Evolutionary conservation across 108 stramenopile genomes (phyloP), one percentile per base, ranked within the genome.

Genomic region (Fistulifera pelliculosa): DNA sequence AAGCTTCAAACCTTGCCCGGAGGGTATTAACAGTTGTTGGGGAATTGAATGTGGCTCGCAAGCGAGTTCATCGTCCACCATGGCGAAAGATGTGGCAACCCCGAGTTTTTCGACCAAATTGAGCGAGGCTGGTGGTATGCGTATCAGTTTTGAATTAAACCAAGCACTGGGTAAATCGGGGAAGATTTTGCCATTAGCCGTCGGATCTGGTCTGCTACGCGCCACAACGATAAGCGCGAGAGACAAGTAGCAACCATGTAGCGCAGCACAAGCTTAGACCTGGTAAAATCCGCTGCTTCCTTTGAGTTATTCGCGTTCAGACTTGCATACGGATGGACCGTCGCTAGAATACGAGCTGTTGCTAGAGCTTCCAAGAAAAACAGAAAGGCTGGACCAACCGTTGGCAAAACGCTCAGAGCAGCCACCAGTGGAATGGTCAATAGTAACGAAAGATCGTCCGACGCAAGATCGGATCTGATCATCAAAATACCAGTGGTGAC

Each of bases 1-100:
- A 2, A 93, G 75, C 48, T 88, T 93, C 35, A 93, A 54, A 1
- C 91, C 84, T 19, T 76, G 74, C 10, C 62, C 79, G 18, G 91
- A 83, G n/a, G 91, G 91, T 28, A 93, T 81, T 38, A 93, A 54
- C 17, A 93, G 70, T 47, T 93, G 87, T 52, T 93, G 87, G 2
- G 91, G 91, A 15, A 83, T 79, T 2, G 84, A 77, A 54, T 68
- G 55, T 35, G 87, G 73, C 42, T 85, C 85, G 58, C 85, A 93
- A 13, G 83, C 84, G 18, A 93, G 57, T 43, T 87, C 85, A 62
- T 93, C 91, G 49, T 93, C 91, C 7, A 93, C 69, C n/a, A 93
- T 44, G 4, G 83, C 61, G 22, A 89, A 75, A 0, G 80, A 77
- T 5, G 87, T 87, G 1, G 81, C 78, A n/a, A 82, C 66, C 17